Percentiles rank a stretch among this genome's conserved stretches.
Conservation (phyloP, 2,329 filamentous ascomycete genomes). For the Macrophomina pseudophaseolina region DNA sequence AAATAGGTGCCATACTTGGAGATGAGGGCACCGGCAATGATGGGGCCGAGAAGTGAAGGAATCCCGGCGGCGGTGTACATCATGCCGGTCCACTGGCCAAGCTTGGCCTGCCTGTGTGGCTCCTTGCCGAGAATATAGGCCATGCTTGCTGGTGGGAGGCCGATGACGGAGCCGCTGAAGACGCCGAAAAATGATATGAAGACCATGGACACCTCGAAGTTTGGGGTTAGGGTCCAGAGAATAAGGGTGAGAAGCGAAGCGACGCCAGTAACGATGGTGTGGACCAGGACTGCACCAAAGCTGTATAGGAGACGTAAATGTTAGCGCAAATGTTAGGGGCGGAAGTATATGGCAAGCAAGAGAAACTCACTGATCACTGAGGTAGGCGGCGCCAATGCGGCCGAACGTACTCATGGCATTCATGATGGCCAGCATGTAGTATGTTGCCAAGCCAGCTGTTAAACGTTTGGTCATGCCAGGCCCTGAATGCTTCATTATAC, state of each 20-base stretch:
- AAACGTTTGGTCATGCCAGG: conserved; percentile 27
- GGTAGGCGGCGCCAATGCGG: conserved; percentile 51
- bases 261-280: conserved; percentile 48
- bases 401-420: conserved; percentile 56
- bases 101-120: conserved; percentile 42
- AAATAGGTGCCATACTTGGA: conserved; percentile 48
- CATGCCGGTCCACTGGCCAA: conserved; percentile 60
- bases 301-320: conserved; percentile 14
- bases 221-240: conserved; percentile 50
- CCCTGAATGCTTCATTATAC: conserved; percentile 27
- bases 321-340: neutral
- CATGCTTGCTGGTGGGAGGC: conserved; percentile 56
- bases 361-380: conserved; percentile 46
- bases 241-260: conserved; percentile 50
- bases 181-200: conserved; percentile 57
- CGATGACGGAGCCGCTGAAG: conserved; percentile 56
- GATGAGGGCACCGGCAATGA: conserved; percentile 55
- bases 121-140: conserved; percentile 51
- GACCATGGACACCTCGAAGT: conserved; percentile 47
- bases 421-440: conserved; percentile 57
- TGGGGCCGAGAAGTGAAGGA: conserved; percentile 53
- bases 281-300: conserved; percentile 53
- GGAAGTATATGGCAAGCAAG: neutral
- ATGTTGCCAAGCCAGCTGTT: conserved; percentile 48
- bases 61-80: conserved; percentile 55